Base-by-base conservation (phyloP, 176 grass and related monocot species). In the Bolboschoenus planiculmis region DNA sequence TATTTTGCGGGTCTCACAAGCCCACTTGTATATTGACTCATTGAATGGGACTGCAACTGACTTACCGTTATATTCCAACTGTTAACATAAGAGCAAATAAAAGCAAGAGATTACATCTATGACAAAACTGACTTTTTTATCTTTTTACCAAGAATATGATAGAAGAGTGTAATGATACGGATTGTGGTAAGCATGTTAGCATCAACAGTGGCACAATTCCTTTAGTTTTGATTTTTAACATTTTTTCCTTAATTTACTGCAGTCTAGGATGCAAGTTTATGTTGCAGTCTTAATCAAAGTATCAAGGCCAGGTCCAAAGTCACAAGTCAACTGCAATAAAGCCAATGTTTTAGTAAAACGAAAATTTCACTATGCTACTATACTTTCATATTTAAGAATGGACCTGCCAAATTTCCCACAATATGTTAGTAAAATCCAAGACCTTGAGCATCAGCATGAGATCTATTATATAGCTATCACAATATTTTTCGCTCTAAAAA, bases 61-160 rank as follows among this genome's bases (percentile, higher is more conserved):
- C 61, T 97, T 91, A 59, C 95, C 95, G 2, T 94, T 92, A 84
- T 94, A 97, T 1, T 83, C 85, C 84, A 97, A 84, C 95, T 97
- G 81, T 47, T 85, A 20, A 80, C 11, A 84, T 29, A 31, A 67
- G 56, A 74, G 1, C 82, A 84, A 33, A 55, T 21, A 73, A 82
- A 20, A 44, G 18, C 15, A 26, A 81, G 65, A 33, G 40, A 33
- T 66, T 29, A 31, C 47, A 34, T 60, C 23, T 7, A 86, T 27
- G 3, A 61, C 20, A 47, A 67, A 87, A 77, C 75, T 2, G 13
- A 24, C 8, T 65, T 26, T 24, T n/a, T 20, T 36, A 57, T 66
- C 23, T 87, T 75, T n/a, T 51, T 50, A 77, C 43, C 56, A 84
- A 53, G 42, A 29, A 68, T 3, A 10, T 2, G 56, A 65, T 33